Evolutionary conservation across 257 asterid species (phyloP).

Genomic region (Coffea canephora): DNA sequence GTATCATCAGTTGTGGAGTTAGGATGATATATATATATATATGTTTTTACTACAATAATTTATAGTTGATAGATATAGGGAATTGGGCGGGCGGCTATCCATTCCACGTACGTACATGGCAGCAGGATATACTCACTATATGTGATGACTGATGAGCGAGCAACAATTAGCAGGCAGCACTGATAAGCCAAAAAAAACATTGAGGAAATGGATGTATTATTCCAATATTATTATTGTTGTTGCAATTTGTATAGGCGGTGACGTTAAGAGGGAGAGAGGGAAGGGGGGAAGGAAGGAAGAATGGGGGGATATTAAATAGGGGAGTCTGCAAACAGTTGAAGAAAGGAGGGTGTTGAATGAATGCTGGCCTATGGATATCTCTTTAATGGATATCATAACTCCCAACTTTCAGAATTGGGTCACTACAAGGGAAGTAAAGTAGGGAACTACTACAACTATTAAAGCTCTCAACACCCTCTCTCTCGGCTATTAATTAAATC

Average conservation of each 20-base stretch:
- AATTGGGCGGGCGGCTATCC: not conserved
- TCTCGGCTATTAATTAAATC: slow-evolving; percentile 25
- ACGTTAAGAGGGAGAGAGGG: slow-evolving; percentile 18
- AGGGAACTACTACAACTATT: slow-evolving; percentile 17
- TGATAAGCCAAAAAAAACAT: slow-evolving; percentile 23
- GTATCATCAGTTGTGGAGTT: too few relatives aligned
- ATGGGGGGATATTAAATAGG: slow-evolving; percentile 33
- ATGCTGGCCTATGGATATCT: slow-evolving; percentile 14
- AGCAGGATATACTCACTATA: too few relatives aligned
- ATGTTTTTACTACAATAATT: too few relatives aligned
- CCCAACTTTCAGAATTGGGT: slow-evolving; percentile 44
- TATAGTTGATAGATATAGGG: too few relatives aligned
- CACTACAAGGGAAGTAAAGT: slow-evolving; percentile 17
- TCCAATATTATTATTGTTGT: not conserved
- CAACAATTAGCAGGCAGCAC: not conserved
- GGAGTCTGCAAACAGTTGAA: slow-evolving; percentile 40
- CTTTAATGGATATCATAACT: slow-evolving; percentile 41
- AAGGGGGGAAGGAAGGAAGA: not conserved
- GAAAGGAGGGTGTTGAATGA: slow-evolving; percentile 23
- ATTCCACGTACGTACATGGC: too few relatives aligned
- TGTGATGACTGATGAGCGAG: not conserved
- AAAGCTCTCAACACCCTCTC: slow-evolving; percentile 20
- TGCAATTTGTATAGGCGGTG: slow-evolving; percentile 35
- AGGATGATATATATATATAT: too few relatives aligned
- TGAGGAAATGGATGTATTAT: slow-evolving; percentile 24